phyloP scores from a whole-genome alignment of 306 rosid genomes.

The Trifolium dubium region DNA sequence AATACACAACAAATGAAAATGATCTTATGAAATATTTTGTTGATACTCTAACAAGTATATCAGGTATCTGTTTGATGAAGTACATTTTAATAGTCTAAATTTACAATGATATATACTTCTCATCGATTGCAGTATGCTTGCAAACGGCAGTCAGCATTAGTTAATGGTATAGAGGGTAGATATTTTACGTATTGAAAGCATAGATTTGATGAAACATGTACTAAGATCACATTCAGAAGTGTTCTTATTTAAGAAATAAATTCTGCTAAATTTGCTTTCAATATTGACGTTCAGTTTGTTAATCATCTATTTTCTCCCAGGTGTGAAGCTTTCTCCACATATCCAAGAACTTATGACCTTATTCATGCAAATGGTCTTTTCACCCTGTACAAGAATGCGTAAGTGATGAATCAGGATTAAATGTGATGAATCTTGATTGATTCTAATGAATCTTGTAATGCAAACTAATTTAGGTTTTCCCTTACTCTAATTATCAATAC shows the following conservation, averaged over 20 bases:
- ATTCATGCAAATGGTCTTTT: slow-evolving; percentile 81
- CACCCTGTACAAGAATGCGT: slow-evolving; percentile 76
- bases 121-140: no score
- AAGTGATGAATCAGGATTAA: slow-evolving; percentile 2
- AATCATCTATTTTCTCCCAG: slow-evolving; percentile 46
- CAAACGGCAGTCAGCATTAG: no score
- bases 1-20: no score
- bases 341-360: slow-evolving; percentile 91
- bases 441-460: not conserved
- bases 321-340: slow-evolving; percentile 90
- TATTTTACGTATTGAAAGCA: no score
- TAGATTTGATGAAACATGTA: not conserved
- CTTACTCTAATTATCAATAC: slow-evolving; percentile 43
- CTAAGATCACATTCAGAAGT: not conserved
- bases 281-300: slow-evolving; percentile 1
- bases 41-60: no score
- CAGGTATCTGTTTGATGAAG: no score
- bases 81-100: no score
- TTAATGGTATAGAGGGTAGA: no score
- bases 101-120: no score
- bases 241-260: not conserved
- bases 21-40: no score
- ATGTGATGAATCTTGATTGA: not conserved
- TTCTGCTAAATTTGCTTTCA: slow-evolving; percentile 1
- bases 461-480: not conserved